Base-by-base conservation (phyloP, 78 protist species). In the Neovahlkampfia damariscottae region DNA sequence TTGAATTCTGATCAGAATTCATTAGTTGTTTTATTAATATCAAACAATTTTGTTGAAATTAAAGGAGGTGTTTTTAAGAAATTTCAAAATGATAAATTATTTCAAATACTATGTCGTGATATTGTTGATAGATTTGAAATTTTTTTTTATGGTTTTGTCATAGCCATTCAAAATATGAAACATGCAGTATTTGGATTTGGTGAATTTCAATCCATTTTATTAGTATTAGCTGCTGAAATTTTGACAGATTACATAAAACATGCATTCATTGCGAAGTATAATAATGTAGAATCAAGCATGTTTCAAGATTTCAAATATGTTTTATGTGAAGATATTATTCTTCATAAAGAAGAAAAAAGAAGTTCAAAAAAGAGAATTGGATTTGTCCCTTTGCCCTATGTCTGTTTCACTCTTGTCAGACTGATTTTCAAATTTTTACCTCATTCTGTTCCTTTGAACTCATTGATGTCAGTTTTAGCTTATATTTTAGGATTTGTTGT, bases 1-100 rank as follows among this genome's bases (percentile, higher is more conserved):
- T 8, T 77, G 8, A 77, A 77, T 38, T 72, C 77, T 19, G 41
- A 77, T 8, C 3, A 2, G 58, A 5, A 77, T 38, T 58, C 81
- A 8, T 2, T 77, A 3, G 3, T 77, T n/a, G 74, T 74, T 28
- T 32, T 77, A 27, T 8, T 77, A 8, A 68, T 77, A 28, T 68
- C 81, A 2, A 77, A 68, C 3, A 77, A 77, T 77, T 77, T 72
- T 10, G 2, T 72, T 2, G 81, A 77, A 38, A 27, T 77, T 28
- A 77, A 77, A 27, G 38, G 70, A 2, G 36, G 27, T 8, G 78
- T 77, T 3, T 77, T 77, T 41, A 77, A 77, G 81, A 77, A 77
- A 36, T n/a, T 30, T n/a, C n/a, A 31, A 27, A 30, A 28, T 37
- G 77, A 71, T 36, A 19, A 34, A 8, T 3, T 77, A 8, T 69